Conservation (phyloP, 1,139 yeast species). For the Blastobotrys ciferrii region DNA sequence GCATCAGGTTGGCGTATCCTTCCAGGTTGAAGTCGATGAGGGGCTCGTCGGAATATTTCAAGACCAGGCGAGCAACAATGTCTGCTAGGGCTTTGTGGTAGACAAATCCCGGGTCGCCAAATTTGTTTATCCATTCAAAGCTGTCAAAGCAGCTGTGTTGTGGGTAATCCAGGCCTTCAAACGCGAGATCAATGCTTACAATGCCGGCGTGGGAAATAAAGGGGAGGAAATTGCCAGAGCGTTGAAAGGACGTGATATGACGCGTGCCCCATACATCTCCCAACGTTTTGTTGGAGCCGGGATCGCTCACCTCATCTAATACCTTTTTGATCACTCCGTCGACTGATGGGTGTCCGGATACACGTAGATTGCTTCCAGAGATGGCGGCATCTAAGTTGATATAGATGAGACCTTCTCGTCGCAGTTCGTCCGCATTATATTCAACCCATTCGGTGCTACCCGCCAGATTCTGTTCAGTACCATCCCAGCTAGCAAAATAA, state of each 20-base stretch:
- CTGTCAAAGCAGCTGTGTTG: constrained; percentile 65
- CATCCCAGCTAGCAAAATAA: constrained; percentile 85
- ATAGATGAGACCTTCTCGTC: constrained; percentile 65
- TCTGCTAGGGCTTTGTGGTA: constrained; percentile 60
- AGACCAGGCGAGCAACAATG: constrained; percentile 50
- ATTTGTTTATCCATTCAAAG: constrained; percentile 52
- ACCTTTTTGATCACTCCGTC: constrained; percentile 46
- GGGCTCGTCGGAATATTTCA: constrained; percentile 69
- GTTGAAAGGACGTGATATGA: constrained; percentile 20
- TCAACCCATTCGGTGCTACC: constrained; percentile 85
- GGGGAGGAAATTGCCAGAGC: constrained; percentile 63
- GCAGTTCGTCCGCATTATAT: constrained; percentile 50
- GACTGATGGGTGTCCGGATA: constrained; percentile 68
- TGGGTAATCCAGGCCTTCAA: constrained; percentile 47
- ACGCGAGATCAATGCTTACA: constrained; percentile 64
- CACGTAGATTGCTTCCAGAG: constrained; percentile 57
- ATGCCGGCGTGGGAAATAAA: constrained; percentile 63
- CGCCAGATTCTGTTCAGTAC: constrained; percentile 74
- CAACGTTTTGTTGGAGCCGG: constrained; percentile 29
- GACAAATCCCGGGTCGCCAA: constrained; percentile 55
- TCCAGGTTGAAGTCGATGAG: constrained; percentile 66
- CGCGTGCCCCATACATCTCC: constrained; percentile 24
- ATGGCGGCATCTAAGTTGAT: constrained; percentile 75
- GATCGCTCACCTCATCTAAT: constrained; percentile 42
- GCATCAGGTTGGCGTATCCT: constrained; percentile 48